Percentiles rank a stretch among this genome's conserved stretches.
Evolutionary conservation across 352 stramenopile genomes (phyloP).

Genomic region (Phytophthora hibernalis): DNA sequence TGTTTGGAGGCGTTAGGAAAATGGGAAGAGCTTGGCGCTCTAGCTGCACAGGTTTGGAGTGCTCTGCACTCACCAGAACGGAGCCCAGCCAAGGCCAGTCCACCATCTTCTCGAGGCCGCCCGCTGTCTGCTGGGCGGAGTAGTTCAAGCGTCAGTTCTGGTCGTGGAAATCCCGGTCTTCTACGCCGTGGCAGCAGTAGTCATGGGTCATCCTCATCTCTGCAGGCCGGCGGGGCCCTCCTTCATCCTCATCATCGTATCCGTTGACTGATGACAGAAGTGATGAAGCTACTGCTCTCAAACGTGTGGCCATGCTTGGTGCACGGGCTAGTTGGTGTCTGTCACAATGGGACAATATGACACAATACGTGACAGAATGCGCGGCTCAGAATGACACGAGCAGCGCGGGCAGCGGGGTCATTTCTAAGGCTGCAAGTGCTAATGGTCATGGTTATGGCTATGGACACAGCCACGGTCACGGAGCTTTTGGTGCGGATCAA

Average conservation of each 20-base stretch:
- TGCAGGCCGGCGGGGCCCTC: slow-evolving; percentile 14
- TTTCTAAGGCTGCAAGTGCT: slow-evolving; percentile 34
- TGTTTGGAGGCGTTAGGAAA: slow-evolving; percentile 97
- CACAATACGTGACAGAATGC: slow-evolving; percentile 75
- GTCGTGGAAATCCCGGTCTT: slow-evolving; percentile 13
- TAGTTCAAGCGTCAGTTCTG: slow-evolving; percentile 16
- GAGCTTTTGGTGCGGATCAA: slow-evolving; percentile 42
- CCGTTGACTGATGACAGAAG: slow-evolving; percentile 43
- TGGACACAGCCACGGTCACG: slow-evolving; percentile 36
- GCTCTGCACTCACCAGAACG: slow-evolving; percentile 37
- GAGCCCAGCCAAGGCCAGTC: slow-evolving; percentile 14
- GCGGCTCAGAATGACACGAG: slow-evolving; percentile 34
- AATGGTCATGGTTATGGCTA: slow-evolving; percentile 37
- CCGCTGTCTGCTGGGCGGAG: slow-evolving; percentile 27
- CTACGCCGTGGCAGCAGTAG: slow-evolving; percentile 48
- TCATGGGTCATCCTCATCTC: slow-evolving; percentile 41
- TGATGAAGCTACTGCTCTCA: slow-evolving; percentile 54
- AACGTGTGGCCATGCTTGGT: slow-evolving; percentile 81
- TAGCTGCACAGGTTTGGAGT: slow-evolving; percentile 81
- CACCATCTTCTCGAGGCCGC: slow-evolving; percentile 11
- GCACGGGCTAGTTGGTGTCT: slow-evolving; percentile 88
- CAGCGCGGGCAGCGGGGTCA: slow-evolving; percentile 25
- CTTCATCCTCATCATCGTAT: slow-evolving; percentile 29
- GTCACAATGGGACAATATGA: slow-evolving; percentile 85
- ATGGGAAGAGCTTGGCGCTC: slow-evolving; percentile 93